Base-by-base conservation (phyloP, 2,329 filamentous ascomycete species). In the Sporothrix schenckii region DNA sequence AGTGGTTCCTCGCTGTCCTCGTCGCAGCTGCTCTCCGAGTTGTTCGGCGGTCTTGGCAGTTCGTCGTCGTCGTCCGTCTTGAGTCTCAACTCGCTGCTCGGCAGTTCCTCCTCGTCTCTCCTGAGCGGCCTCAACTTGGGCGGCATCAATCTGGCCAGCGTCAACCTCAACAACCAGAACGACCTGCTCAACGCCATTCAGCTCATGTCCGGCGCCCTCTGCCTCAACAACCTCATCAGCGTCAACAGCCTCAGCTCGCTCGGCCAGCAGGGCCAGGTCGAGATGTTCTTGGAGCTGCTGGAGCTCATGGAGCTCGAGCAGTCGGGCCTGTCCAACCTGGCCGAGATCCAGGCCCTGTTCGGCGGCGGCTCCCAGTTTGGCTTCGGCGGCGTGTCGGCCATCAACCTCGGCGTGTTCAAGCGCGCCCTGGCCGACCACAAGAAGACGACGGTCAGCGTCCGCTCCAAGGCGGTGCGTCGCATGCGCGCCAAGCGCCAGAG, bases 251-350 rank as follows among this genome's bases (percentile, higher is more conserved):
- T 76, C 47, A 61, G 69, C 39, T 61, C 67, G 52, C 74, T 79
- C 13, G 74, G 77, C 30, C 53, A 72, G 54, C 72, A 75, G 69
- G 74, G 76, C 39, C 74, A 77, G 50, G 69, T 77, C 27, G 73
- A 79, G 56, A 73, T 79, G 65, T 78, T 79, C 72, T 71, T 79
- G 24, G 75, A 78, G 75, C 75, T 79, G 16, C 76, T 76, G 7
- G 75, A 79, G 76, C 73, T 79, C 13, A 73, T 75, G 73, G 74
- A 79, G 72, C 74, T 79, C 24, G 69, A 77, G 74, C 72, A 76
- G 72, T 73, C 77, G 1, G 77, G 76, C 11, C 76, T 79, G 7
- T 54, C 78, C 63, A 75, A 75, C 70, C 53, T 75, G n/a, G 67
- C 70, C 9, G 74, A 76, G 39, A 73, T 78, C 10, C 76, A 77